phyloP scores from a whole-genome alignment of 2,329 filamentous ascomycete species.

The Fusarium irregulare region DNA sequence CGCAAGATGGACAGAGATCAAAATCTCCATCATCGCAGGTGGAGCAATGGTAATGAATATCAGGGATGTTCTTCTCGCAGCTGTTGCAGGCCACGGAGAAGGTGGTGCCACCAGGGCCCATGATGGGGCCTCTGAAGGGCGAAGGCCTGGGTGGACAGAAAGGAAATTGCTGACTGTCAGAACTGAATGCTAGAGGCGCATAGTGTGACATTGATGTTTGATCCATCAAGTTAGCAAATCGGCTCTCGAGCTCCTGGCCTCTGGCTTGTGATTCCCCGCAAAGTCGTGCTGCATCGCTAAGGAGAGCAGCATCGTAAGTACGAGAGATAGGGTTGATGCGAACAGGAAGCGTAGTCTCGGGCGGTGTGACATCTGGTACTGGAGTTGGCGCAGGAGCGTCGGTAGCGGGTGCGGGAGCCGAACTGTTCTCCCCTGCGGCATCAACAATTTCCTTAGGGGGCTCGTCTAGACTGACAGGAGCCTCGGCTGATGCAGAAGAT shows the following conservation, averaged over 20 bases:
- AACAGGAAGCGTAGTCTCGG: conserved; percentile 40
- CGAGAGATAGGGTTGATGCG: conserved; percentile 43
- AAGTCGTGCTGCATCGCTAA: conserved; percentile 46
- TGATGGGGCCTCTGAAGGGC: not conserved
- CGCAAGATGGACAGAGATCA: conserved; percentile 86
- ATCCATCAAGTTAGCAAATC: conserved; percentile 45
- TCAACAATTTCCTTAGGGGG: conserved; percentile 31
- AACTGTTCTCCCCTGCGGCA: conserved; percentile 23
- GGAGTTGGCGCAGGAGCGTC: conserved; percentile 38
- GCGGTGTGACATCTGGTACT: conserved; percentile 27
- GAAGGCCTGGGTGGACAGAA: conserved; percentile 15
- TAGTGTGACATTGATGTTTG: conserved; percentile 30
- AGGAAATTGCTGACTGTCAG: conserved; percentile 5
- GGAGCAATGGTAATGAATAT: conserved; percentile 93
- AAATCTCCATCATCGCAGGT: conserved; percentile 94
- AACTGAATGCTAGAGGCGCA: not conserved
- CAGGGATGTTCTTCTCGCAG: conserved; percentile 81
- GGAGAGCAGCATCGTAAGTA: conserved; percentile 43
- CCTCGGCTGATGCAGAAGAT: conserved; percentile 27
- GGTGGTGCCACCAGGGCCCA: conserved; percentile 35
- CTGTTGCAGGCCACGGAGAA: conserved; percentile 96
- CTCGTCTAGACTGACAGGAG: conserved; percentile 25
- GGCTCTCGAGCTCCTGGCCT: conserved; percentile 45
- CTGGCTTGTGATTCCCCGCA: conserved; percentile 39
- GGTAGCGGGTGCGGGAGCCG: conserved; percentile 29